phyloP scores from a whole-genome alignment of 345 rosid species.

The Noccaea bulbosa region DNA sequence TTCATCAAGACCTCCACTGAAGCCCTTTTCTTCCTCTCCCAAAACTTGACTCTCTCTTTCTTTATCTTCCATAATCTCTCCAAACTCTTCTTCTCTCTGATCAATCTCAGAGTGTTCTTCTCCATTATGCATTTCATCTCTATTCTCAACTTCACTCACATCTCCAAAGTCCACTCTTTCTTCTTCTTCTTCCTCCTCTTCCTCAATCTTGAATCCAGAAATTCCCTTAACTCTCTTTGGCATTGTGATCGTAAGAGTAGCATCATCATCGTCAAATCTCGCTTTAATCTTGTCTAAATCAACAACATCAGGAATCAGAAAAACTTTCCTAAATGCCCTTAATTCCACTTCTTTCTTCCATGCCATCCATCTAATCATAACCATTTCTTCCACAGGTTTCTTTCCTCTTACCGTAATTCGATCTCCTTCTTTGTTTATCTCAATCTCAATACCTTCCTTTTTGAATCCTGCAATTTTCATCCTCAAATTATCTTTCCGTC shows the following conservation, averaged over 20 bases:
- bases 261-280: constrained; percentile 58
- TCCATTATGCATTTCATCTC: background rate
- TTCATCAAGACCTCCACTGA: constrained; percentile 1
- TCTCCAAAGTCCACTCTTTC: constrained; percentile 23
- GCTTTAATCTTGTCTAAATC: constrained; percentile 69
- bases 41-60: constrained; percentile 36
- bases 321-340: constrained; percentile 59
- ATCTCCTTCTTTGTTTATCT: constrained; percentile 70
- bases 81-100: constrained; percentile 11
- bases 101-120: constrained; percentile 11
- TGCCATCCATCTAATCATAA: constrained; percentile 62
- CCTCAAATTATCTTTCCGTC: background rate
- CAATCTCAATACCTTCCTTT: constrained; percentile 60
- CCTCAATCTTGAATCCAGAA: constrained; percentile 57
- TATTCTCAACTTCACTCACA: constrained; percentile 24
- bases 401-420: constrained; percentile 57
- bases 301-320: constrained; percentile 62
- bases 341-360: constrained; percentile 63
- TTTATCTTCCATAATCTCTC: constrained; percentile 1
- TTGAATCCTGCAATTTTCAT: constrained; percentile 56
- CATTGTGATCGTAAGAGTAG: constrained; percentile 59
- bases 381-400: constrained; percentile 75
- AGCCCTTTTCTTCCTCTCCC: constrained; percentile 20
- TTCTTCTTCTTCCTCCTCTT: constrained; percentile 43
- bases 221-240: constrained; percentile 69